Evolutionary conservation across 2,329 filamentous ascomycete genomes (phyloP).

Genomic region (Exophiala lecanii-corni): DNA sequence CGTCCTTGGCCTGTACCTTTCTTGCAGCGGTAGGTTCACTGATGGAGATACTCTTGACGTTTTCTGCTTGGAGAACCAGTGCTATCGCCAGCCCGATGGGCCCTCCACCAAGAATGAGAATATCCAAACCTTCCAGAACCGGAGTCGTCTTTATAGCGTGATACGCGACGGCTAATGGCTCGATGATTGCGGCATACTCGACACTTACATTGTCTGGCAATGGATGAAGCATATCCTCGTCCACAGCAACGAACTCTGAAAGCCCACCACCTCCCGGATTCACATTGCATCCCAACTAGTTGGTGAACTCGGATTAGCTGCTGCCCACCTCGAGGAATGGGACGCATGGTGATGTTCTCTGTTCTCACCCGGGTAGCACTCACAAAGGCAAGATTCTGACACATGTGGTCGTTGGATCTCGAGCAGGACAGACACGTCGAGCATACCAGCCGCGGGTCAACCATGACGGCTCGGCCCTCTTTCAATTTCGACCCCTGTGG

Average conservation of each 20-base stretch:
- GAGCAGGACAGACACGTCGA: conserved; percentile 47
- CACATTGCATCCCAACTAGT: conserved; percentile 39
- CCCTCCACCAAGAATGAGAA: conserved; percentile 50
- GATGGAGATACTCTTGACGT: conserved; percentile 41
- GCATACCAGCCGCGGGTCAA: conserved; percentile 52
- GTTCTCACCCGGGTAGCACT: too few relatives aligned
- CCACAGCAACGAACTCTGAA: conserved; percentile 48
- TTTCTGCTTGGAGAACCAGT: conserved; percentile 40
- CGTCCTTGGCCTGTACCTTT: conserved; percentile 44
- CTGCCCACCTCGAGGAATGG: too few relatives aligned
- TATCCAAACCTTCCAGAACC: conserved; percentile 42
- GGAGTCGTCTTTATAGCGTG: conserved; percentile 45
- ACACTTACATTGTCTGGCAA: conserved; percentile 43
- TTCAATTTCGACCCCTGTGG: conserved; percentile 29
- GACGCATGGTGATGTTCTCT: too few relatives aligned
- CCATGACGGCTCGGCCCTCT: conserved; percentile 44
- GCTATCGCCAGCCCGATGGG: conserved; percentile 50
- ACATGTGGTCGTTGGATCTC: conserved; percentile 48
- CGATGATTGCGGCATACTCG: conserved; percentile 50
- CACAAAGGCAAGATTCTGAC: conserved; percentile 40
- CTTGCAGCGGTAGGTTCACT: conserved; percentile 46
- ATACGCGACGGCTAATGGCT: conserved; percentile 52
- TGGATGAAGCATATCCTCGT: conserved; percentile 37
- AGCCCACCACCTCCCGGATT: conserved; percentile 41
- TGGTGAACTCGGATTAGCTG: not conserved